Evolutionary conservation across 176 grass and related monocot genomes (phyloP).

Genomic region (Guadua angustifolia): DNA sequence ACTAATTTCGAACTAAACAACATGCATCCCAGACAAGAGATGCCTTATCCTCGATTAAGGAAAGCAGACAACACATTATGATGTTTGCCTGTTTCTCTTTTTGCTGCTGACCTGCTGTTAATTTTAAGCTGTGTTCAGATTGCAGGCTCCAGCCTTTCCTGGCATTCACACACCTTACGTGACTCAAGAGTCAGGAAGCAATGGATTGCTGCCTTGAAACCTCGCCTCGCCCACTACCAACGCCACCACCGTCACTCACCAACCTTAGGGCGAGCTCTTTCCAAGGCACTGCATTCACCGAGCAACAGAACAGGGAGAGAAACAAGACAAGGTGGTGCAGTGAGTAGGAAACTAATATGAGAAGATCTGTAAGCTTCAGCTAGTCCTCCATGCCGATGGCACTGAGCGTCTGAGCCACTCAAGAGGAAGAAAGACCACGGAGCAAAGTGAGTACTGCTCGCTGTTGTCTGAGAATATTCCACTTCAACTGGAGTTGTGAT

Average conservation of each 20-base stretch:
- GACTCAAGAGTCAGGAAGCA: constrained; percentile 38
- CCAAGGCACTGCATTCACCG: constrained; percentile 27
- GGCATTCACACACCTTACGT: constrained; percentile 28
- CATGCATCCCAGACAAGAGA: constrained; percentile 11
- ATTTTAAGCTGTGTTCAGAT: constrained; percentile 52
- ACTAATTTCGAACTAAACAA: neutral
- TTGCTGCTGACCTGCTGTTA: constrained; percentile 36
- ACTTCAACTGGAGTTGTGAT: constrained; percentile 26
- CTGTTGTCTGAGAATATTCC: constrained; percentile 64
- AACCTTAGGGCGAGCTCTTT: constrained; percentile 53
- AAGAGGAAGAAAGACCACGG: constrained; percentile 37
- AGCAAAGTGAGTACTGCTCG: constrained; percentile 41
- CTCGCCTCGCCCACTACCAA: constrained; percentile 44
- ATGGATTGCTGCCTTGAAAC: constrained; percentile 55
- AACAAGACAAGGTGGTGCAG: constrained; percentile 46
- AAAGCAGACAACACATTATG: constrained; percentile 36
- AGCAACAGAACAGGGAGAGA: constrained; percentile 8
- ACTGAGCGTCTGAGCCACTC: constrained; percentile 44
- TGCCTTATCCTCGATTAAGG: constrained; percentile 12
- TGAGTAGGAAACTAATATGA: constrained; percentile 39
- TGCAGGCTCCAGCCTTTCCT: constrained; percentile 45
- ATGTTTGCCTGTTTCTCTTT: constrained; percentile 40
- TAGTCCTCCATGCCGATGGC: constrained; percentile 24
- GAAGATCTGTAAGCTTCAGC: constrained; percentile 15
- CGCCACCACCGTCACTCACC: constrained; percentile 51